A percentile compares a stretch with the other conserved stretches of the same genome.
Conservation (phyloP, 2,329 filamentous ascomycete species). For the Claviceps fusiformis region DNA sequence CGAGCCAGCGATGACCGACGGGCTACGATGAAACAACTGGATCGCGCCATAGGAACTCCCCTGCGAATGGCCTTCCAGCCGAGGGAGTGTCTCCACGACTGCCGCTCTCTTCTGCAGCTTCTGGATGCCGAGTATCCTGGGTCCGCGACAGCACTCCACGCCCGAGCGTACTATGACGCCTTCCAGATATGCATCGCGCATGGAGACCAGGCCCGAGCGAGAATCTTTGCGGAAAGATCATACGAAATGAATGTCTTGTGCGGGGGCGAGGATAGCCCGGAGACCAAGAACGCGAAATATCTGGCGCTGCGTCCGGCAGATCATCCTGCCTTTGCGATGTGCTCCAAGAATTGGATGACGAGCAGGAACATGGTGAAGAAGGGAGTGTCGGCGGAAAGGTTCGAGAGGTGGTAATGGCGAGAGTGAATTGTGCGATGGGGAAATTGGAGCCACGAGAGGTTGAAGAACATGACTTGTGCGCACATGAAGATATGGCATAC, state of each 20-base stretch:
- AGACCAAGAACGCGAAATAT: not conserved
- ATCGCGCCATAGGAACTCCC: not conserved
- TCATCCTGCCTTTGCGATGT: not conserved
- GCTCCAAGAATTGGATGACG: not conserved
- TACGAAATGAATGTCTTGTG: not conserved
- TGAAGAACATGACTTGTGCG: too few species aligned
- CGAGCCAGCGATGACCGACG: not conserved
- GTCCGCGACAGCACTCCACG: not conserved
- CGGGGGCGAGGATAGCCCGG: not conserved
- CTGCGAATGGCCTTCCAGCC: not conserved
- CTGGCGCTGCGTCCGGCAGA: not conserved
- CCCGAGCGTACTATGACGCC: not conserved
- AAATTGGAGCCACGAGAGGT: too few species aligned
- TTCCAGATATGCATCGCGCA: not conserved
- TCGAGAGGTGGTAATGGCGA: not conserved
- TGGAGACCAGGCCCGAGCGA: not conserved
- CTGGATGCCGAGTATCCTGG: not conserved
- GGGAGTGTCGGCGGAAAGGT: not conserved
- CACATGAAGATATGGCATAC: too few species aligned
- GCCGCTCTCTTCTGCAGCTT: not conserved
- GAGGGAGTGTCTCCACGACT: not conserved
- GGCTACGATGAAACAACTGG: not conserved
- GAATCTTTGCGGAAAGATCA: not conserved
- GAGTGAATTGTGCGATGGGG: not conserved
- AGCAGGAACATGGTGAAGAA: not conserved